Evolutionary conservation across 2,329 filamentous ascomycete species (phyloP).

Genomic region (Aureobasidium vineae): DNA sequence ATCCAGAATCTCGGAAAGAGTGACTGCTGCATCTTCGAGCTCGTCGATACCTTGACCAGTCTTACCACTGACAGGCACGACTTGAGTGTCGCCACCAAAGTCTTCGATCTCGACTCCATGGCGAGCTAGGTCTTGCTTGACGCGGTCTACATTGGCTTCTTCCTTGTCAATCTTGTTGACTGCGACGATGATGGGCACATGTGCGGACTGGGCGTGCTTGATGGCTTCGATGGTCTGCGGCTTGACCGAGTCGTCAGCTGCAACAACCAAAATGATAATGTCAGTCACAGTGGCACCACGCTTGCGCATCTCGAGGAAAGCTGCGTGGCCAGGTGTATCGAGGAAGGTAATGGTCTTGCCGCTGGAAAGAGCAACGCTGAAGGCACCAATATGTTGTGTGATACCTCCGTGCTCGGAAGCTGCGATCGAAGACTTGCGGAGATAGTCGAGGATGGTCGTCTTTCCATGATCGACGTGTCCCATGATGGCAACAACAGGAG

Average conservation of each 20-base stretch:
- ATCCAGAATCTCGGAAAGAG: conserved; percentile 85
- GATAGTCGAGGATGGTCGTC: conserved; percentile 89
- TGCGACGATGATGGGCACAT: conserved; percentile 94
- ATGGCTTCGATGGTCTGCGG: conserved; percentile 95
- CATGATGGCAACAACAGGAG: conserved; percentile 98
- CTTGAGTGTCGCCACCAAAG: conserved; percentile 90
- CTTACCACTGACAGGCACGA: conserved; percentile 87
- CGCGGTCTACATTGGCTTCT: conserved; percentile 72
- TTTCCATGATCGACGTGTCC: conserved; percentile 98
- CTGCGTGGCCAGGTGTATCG: conserved; percentile 93
- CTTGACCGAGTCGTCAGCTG: conserved; percentile 95
- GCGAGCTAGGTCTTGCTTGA: conserved; percentile 81
- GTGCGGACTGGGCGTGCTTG: conserved; percentile 82
- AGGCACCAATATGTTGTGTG: conserved; percentile 97
- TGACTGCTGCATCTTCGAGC: conserved; percentile 84
- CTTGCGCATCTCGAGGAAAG: conserved; percentile 93
- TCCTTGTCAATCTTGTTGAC: conserved; percentile 97
- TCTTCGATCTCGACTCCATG: conserved; percentile 92
- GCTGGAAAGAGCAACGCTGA: conserved; percentile 78
- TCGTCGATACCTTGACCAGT: conserved; percentile 89
- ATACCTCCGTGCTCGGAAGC: conserved; percentile 94
- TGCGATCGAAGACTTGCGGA: conserved; percentile 88
- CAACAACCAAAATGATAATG: conserved; percentile 93
- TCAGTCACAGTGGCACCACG: conserved; percentile 95
- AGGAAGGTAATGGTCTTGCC: conserved; percentile 94